Evolutionary conservation across 148 eudicot genomes (phyloP).

Genomic region (Nepenthes mirabilis): DNA sequence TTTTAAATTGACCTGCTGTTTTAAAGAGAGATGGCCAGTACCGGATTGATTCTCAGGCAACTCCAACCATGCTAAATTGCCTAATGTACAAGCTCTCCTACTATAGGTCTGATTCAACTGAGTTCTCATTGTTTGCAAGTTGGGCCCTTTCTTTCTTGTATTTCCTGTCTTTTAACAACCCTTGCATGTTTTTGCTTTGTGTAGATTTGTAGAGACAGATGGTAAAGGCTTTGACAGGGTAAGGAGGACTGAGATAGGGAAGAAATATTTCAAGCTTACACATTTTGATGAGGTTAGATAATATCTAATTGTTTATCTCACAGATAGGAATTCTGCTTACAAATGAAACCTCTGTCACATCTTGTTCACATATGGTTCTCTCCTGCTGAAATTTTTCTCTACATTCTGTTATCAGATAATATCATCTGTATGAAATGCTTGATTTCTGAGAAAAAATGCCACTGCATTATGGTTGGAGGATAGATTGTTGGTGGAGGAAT

Average conservation of each 20-base stretch:
- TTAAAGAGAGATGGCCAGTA: constrained; percentile 90
- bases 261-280: constrained; percentile 75
- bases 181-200: constrained; percentile 10
- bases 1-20: constrained; percentile 7
- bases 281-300: constrained; percentile 82
- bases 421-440: no score
- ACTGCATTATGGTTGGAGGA: no score
- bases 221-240: constrained; percentile 90
- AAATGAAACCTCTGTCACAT: no score
- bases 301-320: background rate
- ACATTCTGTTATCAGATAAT: no score
- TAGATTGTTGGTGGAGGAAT: no score
- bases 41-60: constrained; percentile 83
- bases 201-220: constrained; percentile 93
- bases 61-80: constrained; percentile 84
- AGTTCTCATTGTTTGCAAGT: background rate
- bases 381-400: no score
- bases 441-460: no score
- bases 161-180: background rate
- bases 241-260: constrained; percentile 88
- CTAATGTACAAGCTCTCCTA: constrained; percentile 96
- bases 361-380: no score
- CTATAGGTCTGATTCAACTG: constrained; percentile 45
- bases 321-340: no score
- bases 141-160: background rate